Conservation (phyloP, 768 basidiomycete species). For the Kwoniella sp. region DNA sequence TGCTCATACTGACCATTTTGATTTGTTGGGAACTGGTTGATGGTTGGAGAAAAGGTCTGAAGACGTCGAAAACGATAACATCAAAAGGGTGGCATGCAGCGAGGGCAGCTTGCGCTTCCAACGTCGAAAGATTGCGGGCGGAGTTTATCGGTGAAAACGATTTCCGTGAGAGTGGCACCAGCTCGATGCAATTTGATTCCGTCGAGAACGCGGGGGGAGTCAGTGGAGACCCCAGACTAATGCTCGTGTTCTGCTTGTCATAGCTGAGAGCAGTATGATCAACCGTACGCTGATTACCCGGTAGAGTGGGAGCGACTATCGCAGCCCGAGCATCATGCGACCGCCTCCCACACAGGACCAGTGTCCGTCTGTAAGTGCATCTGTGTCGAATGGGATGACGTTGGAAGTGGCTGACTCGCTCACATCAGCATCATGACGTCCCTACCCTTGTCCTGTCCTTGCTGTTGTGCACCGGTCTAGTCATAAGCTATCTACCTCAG, state of each 20-base stretch:
- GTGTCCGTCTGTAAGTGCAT: slow-evolving; percentile 9
- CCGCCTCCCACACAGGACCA: slow-evolving; percentile 3
- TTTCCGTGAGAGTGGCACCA: neutral
- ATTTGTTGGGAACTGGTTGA: slow-evolving; percentile 10
- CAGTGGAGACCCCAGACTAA: neutral
- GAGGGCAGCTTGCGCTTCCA: too few relatives aligned
- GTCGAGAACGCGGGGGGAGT: neutral
- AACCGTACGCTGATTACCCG: too few relatives aligned
- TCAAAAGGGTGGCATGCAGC: too few relatives aligned
- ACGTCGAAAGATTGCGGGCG: too few relatives aligned
- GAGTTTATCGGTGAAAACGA: too few relatives aligned
- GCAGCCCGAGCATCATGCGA: too few relatives aligned
- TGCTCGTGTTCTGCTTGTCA: too few relatives aligned
- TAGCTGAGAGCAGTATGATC: too few relatives aligned
- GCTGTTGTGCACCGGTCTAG: slow-evolving; percentile 65
- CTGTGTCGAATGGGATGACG: neutral
- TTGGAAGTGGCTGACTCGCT: neutral
- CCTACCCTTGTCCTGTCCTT: slow-evolving; percentile 63
- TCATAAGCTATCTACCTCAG: slow-evolving; percentile 83
- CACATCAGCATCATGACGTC: slow-evolving; percentile 66
- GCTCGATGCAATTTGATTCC: slow-evolving; percentile 2
- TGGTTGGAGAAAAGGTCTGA: too few relatives aligned
- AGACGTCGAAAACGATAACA: too few relatives aligned
- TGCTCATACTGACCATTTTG: slow-evolving; percentile 14
- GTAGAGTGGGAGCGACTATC: too few relatives aligned